Percentiles rank a stretch among this genome's conserved stretches.
phyloP scores from a whole-genome alignment of 2,329 filamentous ascomycete genomes.

The Catunica adiposa region DNA sequence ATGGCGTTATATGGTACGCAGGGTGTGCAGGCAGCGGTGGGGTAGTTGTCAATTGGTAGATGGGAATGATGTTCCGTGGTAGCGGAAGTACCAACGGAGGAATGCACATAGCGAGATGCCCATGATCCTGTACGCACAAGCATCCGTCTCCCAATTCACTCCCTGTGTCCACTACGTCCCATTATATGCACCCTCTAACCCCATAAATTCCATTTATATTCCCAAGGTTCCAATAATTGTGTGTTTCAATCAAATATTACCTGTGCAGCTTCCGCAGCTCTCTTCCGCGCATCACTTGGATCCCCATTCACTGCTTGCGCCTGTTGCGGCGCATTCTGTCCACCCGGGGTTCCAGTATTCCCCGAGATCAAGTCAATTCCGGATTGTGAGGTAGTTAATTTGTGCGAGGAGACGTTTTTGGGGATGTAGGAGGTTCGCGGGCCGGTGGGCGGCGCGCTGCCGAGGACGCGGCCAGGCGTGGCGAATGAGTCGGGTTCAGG shows the following conservation, averaged over 20 bases:
- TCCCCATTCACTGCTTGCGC: neutral
- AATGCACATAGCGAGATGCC: too few species aligned
- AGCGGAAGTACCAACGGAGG: too few species aligned
- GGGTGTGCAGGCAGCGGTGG: neutral
- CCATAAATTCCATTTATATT: too few species aligned
- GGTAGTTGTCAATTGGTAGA: neutral
- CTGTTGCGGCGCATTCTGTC: neutral
- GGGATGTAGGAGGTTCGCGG: slow-evolving; percentile 36
- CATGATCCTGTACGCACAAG: too few species aligned
- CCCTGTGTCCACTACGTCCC: too few species aligned
- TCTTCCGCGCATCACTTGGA: slow-evolving; percentile 10
- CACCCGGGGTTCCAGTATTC: neutral
- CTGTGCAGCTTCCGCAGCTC: slow-evolving; percentile 11
- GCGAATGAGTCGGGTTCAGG: slow-evolving; percentile 49
- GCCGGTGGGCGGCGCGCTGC: slow-evolving; percentile 28
- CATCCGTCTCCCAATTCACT: too few species aligned
- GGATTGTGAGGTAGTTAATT: neutral
- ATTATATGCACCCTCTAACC: too few species aligned
- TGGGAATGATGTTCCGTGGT: neutral
- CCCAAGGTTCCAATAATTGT: too few species aligned
- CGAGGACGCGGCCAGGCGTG: slow-evolving; percentile 56
- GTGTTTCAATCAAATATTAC: neutral
- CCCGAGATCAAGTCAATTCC: neutral
- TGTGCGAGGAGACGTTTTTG: slow-evolving; percentile 17
- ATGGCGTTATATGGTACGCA: neutral